Evolutionary conservation across 768 basidiomycete genomes (phyloP).

Genomic region (Leccinum obscurum): DNA sequence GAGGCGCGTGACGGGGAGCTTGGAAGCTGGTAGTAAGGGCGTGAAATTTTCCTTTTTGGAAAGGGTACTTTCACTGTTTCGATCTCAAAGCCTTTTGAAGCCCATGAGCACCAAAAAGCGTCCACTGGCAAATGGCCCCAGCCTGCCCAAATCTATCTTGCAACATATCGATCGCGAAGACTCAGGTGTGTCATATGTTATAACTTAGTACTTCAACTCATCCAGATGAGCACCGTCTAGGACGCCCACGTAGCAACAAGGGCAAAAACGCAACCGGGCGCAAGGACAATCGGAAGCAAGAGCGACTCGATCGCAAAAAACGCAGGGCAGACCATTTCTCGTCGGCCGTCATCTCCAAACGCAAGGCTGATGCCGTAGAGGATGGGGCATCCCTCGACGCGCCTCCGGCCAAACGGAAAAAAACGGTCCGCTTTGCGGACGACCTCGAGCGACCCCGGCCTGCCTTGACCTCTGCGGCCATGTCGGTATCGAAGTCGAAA

Average conservation of each 20-base stretch:
- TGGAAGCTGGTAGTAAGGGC: too few species aligned
- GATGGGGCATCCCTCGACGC: slow-evolving; percentile 31
- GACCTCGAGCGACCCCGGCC: neutral
- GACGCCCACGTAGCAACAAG: slow-evolving; percentile 7
- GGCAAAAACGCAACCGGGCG: slow-evolving; percentile 34
- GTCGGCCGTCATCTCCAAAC: slow-evolving; percentile 34
- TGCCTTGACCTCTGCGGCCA: too few species aligned
- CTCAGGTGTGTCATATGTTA: slow-evolving; percentile 12
- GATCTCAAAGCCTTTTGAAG: too few species aligned
- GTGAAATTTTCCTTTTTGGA: neutral
- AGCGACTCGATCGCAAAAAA: slow-evolving; percentile 57
- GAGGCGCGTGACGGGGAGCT: too few species aligned
- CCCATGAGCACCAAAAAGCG: slow-evolving; percentile 17
- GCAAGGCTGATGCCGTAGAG: slow-evolving; percentile 35
- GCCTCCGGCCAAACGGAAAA: slow-evolving; percentile 41
- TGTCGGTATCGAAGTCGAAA: too few species aligned
- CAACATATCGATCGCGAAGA: slow-evolving; percentile 22
- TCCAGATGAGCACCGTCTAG: neutral
- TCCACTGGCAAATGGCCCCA: slow-evolving; percentile 18
- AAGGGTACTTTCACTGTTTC: too few species aligned
- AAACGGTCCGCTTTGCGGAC: slow-evolving; percentile 37
- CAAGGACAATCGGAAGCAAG: slow-evolving; percentile 66
- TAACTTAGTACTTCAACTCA: slow-evolving; percentile 1
- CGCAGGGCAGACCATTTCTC: slow-evolving; percentile 64
- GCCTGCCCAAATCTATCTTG: slow-evolving; percentile 29